These are phyloP conservation scores for Wickerhamomyces sp. DNA, from an alignment of 1,139 yeast species.

Conservation along the genomic window DNA sequence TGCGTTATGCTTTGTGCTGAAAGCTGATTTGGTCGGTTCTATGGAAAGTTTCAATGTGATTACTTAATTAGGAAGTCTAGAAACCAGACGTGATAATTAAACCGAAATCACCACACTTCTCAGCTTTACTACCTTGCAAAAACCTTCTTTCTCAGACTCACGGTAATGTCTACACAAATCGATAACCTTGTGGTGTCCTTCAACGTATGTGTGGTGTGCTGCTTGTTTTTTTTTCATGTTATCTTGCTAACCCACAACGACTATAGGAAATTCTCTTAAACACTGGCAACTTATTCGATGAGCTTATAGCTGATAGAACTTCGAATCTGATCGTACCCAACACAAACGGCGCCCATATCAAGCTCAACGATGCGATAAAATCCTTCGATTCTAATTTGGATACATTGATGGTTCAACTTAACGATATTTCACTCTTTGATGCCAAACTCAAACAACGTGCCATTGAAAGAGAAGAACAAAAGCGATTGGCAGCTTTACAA, in stretches of 20 bases:
- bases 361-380: constrained; percentile 25
- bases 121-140: not conserved
- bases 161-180: constrained; percentile 20
- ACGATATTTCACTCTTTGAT: constrained; percentile 18
- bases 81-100: not conserved
- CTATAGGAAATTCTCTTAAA: constrained; percentile 21
- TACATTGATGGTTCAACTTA: constrained; percentile 18
- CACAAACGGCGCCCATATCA: constrained; percentile 13
- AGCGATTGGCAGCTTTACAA: constrained; percentile 4
- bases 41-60: too few species aligned
- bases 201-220: constrained; percentile 14
- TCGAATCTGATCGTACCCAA: constrained; percentile 28
- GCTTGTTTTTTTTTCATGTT: not conserved
- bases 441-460: constrained; percentile 14
- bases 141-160: not conserved
- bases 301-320: constrained; percentile 17
- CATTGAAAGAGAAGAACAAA: constrained; percentile 11
- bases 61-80: not conserved
- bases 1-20: too few species aligned
- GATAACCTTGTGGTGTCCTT: constrained; percentile 21
- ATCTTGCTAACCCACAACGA: not conserved
- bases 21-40: too few species aligned
- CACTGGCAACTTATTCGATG: constrained; percentile 20
- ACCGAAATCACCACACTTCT: too few species aligned
- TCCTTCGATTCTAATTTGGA: constrained; percentile 25